Evolutionary conservation across 1,139 yeast species (phyloP), one percentile per base, ranked within the genome.

Genomic region (Yamadazyma atmosphaerica): DNA sequence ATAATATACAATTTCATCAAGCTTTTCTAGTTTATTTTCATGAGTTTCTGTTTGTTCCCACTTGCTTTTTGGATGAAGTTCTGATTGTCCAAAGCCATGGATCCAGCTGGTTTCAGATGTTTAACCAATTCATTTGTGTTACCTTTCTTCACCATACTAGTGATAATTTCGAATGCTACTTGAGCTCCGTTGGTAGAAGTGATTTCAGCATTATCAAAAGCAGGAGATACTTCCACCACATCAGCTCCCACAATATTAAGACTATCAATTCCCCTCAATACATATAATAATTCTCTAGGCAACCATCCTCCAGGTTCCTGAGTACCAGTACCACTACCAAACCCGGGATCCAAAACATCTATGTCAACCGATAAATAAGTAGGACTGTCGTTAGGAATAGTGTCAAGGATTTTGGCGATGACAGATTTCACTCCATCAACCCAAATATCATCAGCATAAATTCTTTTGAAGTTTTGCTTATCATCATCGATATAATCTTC

Each of bases 291-390:
- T 56, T 85, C 94, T 42, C 94, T 70, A n/a, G 90, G 83, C 36
- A 83, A 65, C 75, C 87, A 77, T 39, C 94, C 94, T 40, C 94
- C 94, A 4, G 84, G 82, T 59, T 85, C 94, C 45, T 83, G 86
- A 3, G 94, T 85, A 8, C 94, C 94, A 1, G 94, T 85, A 1
- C 92, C 94, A 39, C 88, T 84, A 3, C 89, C 87, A 50, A 81
- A 74, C 2, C 84, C 87, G 2, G 92, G 92, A 55, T 85, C 94
- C 46, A 85, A 65, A n/a, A 83, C 87, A 57, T 85, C 94, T 33
- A 85, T 81, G 56, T 85, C 94, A 24, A 85, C 83, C 10, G 86
- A 79, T 30, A 85, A 64, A 52, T 83, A 85, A 0, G 85, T 83
- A 7, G 92, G 88, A 9, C 74, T 67, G 41, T 79, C 76, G 12